These are phyloP conservation scores for Penicillium diatomitis DNA, from an alignment of 495 filamentous ascomycete species.

Conservation along the genomic window DNA sequence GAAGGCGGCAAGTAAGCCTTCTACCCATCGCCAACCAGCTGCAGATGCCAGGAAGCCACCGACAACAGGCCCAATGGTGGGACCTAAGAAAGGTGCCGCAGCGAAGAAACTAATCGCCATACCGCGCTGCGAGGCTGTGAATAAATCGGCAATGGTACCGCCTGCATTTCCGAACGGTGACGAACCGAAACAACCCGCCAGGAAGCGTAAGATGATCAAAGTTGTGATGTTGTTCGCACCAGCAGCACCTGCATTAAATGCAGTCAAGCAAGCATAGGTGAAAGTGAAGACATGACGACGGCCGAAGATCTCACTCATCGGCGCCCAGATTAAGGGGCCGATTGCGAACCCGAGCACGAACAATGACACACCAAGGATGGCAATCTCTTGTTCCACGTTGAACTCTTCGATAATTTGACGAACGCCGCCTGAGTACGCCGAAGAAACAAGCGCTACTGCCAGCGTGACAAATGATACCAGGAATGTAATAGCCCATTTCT, in stretches of 20 bases:
- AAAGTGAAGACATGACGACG: slow-evolving; percentile 56
- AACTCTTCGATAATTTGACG: slow-evolving; percentile 41
- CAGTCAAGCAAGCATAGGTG: slow-evolving; percentile 50
- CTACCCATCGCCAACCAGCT: slow-evolving; percentile 56
- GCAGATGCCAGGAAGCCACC: slow-evolving; percentile 47
- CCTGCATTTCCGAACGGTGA: slow-evolving; percentile 61
- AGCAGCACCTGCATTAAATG: slow-evolving; percentile 57
- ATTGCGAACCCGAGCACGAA: slow-evolving; percentile 46
- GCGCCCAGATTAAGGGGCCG: slow-evolving; percentile 48
- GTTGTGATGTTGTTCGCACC: slow-evolving; percentile 50
- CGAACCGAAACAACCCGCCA: slow-evolving; percentile 64
- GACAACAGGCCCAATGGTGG: slow-evolving; percentile 33
- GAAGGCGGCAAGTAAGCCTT: slow-evolving; percentile 40
- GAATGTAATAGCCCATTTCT: slow-evolving; percentile 58
- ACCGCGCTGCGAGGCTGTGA: slow-evolving; percentile 48
- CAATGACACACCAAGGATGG: slow-evolving; percentile 41
- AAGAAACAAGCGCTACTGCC: slow-evolving; percentile 61
- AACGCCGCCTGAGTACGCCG: slow-evolving; percentile 63
- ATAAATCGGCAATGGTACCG: slow-evolving; percentile 64
- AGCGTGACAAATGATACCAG: slow-evolving; percentile 56
- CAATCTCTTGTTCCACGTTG: slow-evolving; percentile 34
- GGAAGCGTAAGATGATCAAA: slow-evolving; percentile 59
- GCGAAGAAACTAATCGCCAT: slow-evolving; percentile 51
- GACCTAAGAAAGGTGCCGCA: slow-evolving; percentile 50
- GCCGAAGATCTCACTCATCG: slow-evolving; percentile 53